phyloP scores from a whole-genome alignment of 352 stramenopile species.

The Phytophthora foliorum region DNA sequence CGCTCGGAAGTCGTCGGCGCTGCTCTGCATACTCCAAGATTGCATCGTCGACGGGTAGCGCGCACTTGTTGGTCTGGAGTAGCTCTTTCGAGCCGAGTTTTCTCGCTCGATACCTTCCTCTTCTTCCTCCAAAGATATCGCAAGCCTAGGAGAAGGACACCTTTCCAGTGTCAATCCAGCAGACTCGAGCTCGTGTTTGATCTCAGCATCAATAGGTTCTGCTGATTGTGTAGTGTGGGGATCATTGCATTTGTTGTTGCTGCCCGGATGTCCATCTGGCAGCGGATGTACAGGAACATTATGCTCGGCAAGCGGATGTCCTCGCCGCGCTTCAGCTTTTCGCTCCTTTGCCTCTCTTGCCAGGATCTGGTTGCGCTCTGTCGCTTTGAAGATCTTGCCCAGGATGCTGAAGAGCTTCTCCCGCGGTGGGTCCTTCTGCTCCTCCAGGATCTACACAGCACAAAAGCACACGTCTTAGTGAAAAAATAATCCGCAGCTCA shows the following conservation, averaged over 20 bases:
- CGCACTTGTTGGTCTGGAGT: conserved; percentile 30
- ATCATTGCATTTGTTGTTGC: conserved; percentile 6
- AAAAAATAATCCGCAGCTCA: not conserved
- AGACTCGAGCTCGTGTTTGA: conserved; percentile 17
- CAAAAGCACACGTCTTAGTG: not conserved
- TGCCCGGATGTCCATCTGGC: not conserved
- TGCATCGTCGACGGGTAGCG: conserved; percentile 60
- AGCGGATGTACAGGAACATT: conserved; percentile 18
- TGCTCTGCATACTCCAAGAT: conserved; percentile 45
- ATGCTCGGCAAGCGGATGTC: not conserved
- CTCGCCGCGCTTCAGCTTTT: conserved; percentile 17
- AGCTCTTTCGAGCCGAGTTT: conserved; percentile 29
- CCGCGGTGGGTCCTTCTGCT: conserved; percentile 69
- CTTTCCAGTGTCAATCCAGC: conserved; percentile 17
- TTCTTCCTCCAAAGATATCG: not conserved
- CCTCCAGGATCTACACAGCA: conserved; percentile 68
- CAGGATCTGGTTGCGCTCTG: conserved; percentile 67
- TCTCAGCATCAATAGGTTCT: conserved; percentile 13
- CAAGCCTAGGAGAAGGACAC: conserved; percentile 29
- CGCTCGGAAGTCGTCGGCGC: conserved; percentile 37
- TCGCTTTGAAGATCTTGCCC: conserved; percentile 79
- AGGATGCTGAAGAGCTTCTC: conserved; percentile 81
- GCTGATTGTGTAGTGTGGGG: not conserved
- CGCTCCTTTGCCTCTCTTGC: conserved; percentile 28
- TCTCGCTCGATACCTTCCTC: conserved; percentile 1